Conservation (phyloP, 768 basidiomycete species). For the Trichaptum fuscoviolaceum region DNA sequence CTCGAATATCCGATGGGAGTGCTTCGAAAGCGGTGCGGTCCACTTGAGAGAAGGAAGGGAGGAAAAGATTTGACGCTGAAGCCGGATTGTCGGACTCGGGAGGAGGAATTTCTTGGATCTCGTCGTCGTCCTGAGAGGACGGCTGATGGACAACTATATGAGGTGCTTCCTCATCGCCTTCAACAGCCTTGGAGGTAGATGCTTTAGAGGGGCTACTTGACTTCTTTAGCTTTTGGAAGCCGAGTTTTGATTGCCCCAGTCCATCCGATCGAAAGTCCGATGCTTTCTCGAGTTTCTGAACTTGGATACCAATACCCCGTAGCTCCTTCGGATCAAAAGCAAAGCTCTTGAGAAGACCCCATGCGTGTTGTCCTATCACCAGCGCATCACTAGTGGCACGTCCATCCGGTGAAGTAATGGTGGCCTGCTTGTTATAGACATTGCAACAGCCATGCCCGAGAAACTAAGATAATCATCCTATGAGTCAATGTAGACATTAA, state of each 20-base stretch:
- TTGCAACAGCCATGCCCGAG: conserved; percentile 89
- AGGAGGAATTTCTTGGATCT: neutral
- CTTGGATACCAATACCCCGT: conserved; percentile 88
- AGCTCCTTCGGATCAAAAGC: conserved; percentile 80
- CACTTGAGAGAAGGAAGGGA: conserved; percentile 74
- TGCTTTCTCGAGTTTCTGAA: conserved; percentile 71
- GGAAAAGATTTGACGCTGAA: conserved; percentile 24
- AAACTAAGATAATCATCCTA: conserved; percentile 46
- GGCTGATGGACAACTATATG: conserved; percentile 23
- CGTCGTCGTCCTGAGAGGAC: conserved; percentile 26
- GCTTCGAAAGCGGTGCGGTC: conserved; percentile 67
- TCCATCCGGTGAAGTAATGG: conserved; percentile 55
- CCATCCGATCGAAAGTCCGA: conserved; percentile 28
- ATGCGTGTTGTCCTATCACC: conserved; percentile 71
- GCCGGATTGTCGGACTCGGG: neutral
- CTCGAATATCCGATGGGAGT: conserved; percentile 61
- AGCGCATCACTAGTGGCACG: conserved; percentile 67
- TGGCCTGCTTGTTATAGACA: conserved; percentile 67
- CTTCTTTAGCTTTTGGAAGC: conserved; percentile 40
- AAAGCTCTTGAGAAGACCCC: conserved; percentile 67
- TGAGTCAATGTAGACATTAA: conserved; percentile 2
- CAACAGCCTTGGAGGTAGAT: neutral
- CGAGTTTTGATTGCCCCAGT: conserved; percentile 54
- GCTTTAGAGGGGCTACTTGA: conserved; percentile 1
- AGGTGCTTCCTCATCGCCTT: neutral